These are phyloP conservation scores for Gynandropsis gynandra DNA, from an alignment of 345 rosid species.

Conservation along the genomic window DNA sequence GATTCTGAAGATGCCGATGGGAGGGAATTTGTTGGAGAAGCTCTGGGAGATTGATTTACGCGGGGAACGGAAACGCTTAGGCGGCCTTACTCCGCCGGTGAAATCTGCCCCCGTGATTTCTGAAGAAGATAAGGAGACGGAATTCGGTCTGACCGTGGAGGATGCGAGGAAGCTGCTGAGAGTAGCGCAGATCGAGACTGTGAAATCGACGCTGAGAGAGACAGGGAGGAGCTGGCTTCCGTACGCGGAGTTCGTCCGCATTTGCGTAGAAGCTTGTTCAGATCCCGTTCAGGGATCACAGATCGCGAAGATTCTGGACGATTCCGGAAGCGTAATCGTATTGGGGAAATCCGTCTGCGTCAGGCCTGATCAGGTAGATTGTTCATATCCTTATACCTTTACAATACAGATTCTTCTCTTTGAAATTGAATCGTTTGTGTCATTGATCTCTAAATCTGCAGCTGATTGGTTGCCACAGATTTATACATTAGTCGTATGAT, in stretches of 20 bases:
- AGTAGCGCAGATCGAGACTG: constrained; percentile 62
- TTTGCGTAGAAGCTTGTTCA: constrained; percentile 55
- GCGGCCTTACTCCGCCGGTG: no score
- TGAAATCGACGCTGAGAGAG: constrained; percentile 58
- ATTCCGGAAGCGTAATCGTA: constrained; percentile 72
- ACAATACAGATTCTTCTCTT: neutral
- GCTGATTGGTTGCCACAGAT: no score
- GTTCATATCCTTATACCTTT: neutral
- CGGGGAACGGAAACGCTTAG: no score
- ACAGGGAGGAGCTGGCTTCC: constrained; percentile 50
- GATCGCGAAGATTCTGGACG: constrained; percentile 61
- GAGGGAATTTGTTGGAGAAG: no score
- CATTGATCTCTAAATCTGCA: no score
- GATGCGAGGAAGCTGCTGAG: no score
- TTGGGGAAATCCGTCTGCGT: constrained; percentile 62
- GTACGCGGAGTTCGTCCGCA: constrained; percentile 50
- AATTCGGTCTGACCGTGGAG: no score
- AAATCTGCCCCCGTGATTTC: no score
- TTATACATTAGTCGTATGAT: no score
- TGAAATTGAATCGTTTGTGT: neutral
- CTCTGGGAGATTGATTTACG: no score
- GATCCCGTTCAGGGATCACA: constrained; percentile 52
- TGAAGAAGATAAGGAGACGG: no score
- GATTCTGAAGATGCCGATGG: no score
- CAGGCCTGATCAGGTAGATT: constrained; percentile 73